Percentiles rank a stretch among this genome's conserved stretches.
Evolutionary conservation across 495 filamentous ascomycete species (phyloP).

Genomic region (Penicilliopsis zonata): DNA sequence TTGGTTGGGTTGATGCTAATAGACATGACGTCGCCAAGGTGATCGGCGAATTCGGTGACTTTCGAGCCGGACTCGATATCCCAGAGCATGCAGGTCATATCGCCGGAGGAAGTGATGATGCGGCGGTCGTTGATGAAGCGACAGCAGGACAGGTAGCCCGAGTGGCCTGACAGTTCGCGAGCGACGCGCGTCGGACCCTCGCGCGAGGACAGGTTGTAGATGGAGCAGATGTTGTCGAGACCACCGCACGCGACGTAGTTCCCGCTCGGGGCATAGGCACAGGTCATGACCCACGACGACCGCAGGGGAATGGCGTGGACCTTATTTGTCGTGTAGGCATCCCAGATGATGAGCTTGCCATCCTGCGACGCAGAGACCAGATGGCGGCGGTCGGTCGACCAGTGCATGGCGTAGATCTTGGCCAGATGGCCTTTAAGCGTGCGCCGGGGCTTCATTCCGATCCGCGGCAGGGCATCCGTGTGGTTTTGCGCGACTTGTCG

Average conservation of each 20-base stretch:
- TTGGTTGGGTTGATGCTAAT: slow-evolving; percentile 99
- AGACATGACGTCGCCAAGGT: slow-evolving; percentile 98
- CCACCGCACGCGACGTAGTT: slow-evolving; percentile 98
- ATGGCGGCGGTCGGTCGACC: slow-evolving; percentile 97
- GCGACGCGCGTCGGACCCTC: slow-evolving; percentile 95
- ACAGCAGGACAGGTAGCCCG: slow-evolving; percentile 95
- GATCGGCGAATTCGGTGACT: slow-evolving; percentile 96
- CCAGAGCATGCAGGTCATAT: slow-evolving; percentile 99
- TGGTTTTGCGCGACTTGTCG: slow-evolving; percentile 80
- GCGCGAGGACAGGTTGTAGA: slow-evolving; percentile 94
- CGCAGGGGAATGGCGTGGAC: slow-evolving; percentile 97
- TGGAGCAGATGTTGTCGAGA: slow-evolving; percentile 98
- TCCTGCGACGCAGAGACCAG: slow-evolving; percentile 97
- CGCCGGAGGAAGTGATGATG: slow-evolving; percentile 94
- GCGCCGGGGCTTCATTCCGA: slow-evolving; percentile 91
- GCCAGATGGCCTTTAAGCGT: slow-evolving; percentile 95
- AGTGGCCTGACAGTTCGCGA: slow-evolving; percentile 91
- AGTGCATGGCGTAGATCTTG: slow-evolving; percentile 99
- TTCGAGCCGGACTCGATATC: slow-evolving; percentile 96
- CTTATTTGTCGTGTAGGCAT: slow-evolving; percentile 99
- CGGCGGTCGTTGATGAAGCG: slow-evolving; percentile 97
- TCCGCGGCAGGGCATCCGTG: slow-evolving; percentile 79
- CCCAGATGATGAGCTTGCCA: slow-evolving; percentile 99
- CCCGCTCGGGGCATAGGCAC: slow-evolving; percentile 94
- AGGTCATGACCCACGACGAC: slow-evolving; percentile 99